phyloP scores from a whole-genome alignment of 495 filamentous ascomycete genomes.

The Cenococcum geophilum region DNA sequence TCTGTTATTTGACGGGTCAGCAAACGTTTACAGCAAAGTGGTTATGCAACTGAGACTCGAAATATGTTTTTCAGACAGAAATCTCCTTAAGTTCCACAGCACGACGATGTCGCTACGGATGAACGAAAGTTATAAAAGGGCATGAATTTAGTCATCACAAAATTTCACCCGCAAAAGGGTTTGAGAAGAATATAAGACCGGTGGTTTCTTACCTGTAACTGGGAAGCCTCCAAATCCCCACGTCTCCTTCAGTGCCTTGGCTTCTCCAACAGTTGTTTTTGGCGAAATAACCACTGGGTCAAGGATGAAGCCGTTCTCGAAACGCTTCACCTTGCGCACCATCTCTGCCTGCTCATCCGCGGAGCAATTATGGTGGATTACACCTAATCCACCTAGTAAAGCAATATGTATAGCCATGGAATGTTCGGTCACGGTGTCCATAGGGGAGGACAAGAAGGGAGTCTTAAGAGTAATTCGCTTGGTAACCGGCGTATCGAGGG shows the following conservation, averaged over 20 bases:
- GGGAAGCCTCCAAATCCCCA: slow-evolving; percentile 99
- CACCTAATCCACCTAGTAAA: slow-evolving; percentile 88
- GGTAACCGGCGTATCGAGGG: slow-evolving; percentile 83
- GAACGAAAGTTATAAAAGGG: slow-evolving; percentile 98
- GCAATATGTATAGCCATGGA: slow-evolving; percentile 99
- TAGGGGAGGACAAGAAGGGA: slow-evolving; percentile 91
- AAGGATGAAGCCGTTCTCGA: slow-evolving; percentile 97
- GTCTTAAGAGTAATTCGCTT: slow-evolving; percentile 91
- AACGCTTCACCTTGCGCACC: slow-evolving; percentile 98
- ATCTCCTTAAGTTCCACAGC: slow-evolving; percentile 57
- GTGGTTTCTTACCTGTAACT: slow-evolving; percentile 77
- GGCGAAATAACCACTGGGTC: slow-evolving; percentile 91
- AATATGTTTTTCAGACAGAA: slow-evolving; percentile 37
- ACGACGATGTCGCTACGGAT: slow-evolving; percentile 85
- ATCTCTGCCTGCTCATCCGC: slow-evolving; percentile 93
- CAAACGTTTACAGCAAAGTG: slow-evolving; percentile 29
- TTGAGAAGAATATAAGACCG: slow-evolving; percentile 11
- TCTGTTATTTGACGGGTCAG: slow-evolving; percentile 50
- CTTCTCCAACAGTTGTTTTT: slow-evolving; percentile 82
- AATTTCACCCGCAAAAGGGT: slow-evolving; percentile 1
- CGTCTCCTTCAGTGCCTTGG: slow-evolving; percentile 86
- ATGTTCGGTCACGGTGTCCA: slow-evolving; percentile 99
- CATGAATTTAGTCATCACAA: slow-evolving; percentile 61
- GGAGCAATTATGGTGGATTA: slow-evolving; percentile 99
- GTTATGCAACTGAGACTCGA: slow-evolving; percentile 29